These are phyloP conservation scores for Zostera marina DNA, from an alignment of 116 monocot species.

Conservation along the genomic window DNA sequence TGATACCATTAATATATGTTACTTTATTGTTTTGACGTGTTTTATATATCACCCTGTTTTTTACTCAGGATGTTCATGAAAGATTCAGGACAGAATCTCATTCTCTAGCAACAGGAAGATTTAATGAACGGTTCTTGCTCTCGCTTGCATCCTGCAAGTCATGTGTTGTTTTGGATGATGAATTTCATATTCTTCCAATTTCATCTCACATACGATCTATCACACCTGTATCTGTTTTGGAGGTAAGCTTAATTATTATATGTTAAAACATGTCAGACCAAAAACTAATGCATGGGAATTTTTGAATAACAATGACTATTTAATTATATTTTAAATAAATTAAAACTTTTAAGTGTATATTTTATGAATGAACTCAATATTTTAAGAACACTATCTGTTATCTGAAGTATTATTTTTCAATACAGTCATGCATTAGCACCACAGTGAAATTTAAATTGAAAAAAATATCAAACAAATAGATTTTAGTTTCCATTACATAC, in stretches of 20 bases:
- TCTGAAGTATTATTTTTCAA: too few species aligned
- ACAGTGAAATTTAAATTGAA: background rate
- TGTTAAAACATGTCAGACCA: background rate
- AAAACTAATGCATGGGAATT: background rate
- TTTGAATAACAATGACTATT: too few species aligned
- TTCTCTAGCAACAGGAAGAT: constrained; percentile 47
- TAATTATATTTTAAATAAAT: too few species aligned
- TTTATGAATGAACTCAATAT: too few species aligned
- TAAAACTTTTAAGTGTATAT: too few species aligned
- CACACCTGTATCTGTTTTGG: constrained; percentile 33
- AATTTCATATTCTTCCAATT: constrained; percentile 84
- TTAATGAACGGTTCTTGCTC: constrained; percentile 85
- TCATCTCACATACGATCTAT: constrained; percentile 86
- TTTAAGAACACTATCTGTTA: too few species aligned
- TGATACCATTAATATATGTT: background rate
- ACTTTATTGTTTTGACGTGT: background rate
- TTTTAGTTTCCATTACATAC: background rate
- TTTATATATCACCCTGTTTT: constrained; percentile 1
- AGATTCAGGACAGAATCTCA: constrained; percentile 96
- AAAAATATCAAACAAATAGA: background rate
- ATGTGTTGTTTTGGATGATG: constrained; percentile 94
- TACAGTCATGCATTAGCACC: too few species aligned
- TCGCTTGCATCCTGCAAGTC: constrained; percentile 92
- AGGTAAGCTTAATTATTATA: constrained; percentile 27
- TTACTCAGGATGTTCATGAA: constrained; percentile 82